A percentile compares a stretch with the other conserved stretches of the same genome.
Evolutionary conservation across 352 stramenopile species (phyloP).

Genomic region (Globisporangium recalcitrans): DNA sequence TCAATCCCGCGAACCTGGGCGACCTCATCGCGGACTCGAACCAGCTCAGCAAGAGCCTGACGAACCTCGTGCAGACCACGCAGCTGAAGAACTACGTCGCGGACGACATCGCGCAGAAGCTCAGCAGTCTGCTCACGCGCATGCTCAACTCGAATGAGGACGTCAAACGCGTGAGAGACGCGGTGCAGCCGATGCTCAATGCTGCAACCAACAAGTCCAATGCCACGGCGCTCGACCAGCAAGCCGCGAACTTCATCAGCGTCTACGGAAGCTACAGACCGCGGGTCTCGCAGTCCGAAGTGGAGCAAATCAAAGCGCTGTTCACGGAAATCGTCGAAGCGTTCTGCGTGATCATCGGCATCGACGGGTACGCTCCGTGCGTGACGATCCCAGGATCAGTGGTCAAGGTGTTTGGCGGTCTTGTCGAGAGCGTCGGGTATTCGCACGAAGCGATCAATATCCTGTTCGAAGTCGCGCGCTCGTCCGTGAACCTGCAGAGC

Average conservation of each 20-base stretch:
- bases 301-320: constrained; percentile 1
- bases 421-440: constrained; percentile 1
- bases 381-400: background rate
- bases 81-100: constrained; percentile 3
- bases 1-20: constrained; percentile 2
- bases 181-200: background rate
- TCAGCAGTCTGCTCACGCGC: background rate
- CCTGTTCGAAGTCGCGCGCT: background rate
- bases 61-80: constrained; percentile 1
- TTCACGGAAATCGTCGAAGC: constrained; percentile 3
- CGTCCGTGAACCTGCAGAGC: background rate
- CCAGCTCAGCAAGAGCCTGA: constrained; percentile 3
- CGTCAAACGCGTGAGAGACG: background rate
- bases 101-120: background rate
- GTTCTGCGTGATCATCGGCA: constrained; percentile 6
- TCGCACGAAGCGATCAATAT: constrained; percentile 1
- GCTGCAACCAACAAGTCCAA: background rate
- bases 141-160: background rate
- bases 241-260: constrained; percentile 1
- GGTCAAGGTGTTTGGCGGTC: constrained; percentile 1
- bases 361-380: constrained; percentile 3
- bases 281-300: background rate
- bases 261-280: background rate
- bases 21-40: constrained; percentile 2
- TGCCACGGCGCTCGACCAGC: background rate